Evolutionary conservation across 495 filamentous ascomycete species (phyloP).

Genomic region (Neurospora hispaniola): DNA sequence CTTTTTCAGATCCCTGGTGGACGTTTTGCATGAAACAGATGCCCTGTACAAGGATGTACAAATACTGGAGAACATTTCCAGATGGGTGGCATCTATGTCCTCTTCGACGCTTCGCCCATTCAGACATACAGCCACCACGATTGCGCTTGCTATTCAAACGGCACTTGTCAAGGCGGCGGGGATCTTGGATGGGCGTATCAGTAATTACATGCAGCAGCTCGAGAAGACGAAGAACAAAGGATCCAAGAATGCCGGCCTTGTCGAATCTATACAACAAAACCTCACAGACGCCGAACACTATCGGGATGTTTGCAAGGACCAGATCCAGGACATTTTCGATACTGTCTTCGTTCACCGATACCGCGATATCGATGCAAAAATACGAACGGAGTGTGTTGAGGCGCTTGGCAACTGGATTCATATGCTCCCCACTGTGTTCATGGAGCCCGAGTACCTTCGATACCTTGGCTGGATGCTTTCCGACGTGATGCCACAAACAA

Average conservation of each 20-base stretch:
- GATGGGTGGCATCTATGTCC: constrained; percentile 81
- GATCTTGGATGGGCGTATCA: constrained; percentile 50
- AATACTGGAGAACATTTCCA: constrained; percentile 72
- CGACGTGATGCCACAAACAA: constrained; percentile 55
- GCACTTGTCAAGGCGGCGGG: constrained; percentile 60
- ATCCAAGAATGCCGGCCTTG: constrained; percentile 42
- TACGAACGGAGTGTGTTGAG: constrained; percentile 73
- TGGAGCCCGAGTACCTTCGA: constrained; percentile 75
- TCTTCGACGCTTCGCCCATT: constrained; percentile 76
- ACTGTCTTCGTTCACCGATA: constrained; percentile 90
- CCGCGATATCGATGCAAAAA: constrained; percentile 80
- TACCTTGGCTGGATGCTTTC: constrained; percentile 94
- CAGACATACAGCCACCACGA: constrained; percentile 80
- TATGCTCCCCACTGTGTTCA: constrained; percentile 71
- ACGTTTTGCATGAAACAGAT: constrained; percentile 61
- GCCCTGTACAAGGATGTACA: constrained; percentile 62
- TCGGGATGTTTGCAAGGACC: constrained; percentile 50
- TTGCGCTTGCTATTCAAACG: constrained; percentile 63
- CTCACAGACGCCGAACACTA: constrained; percentile 56
- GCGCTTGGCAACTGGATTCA: constrained; percentile 82
- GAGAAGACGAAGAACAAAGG: constrained; percentile 73
- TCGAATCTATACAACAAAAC: constrained; percentile 54
- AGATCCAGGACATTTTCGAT: constrained; percentile 74
- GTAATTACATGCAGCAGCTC: constrained; percentile 71
- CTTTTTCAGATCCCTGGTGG: constrained; percentile 67